Evolutionary conservation across 2,329 filamentous ascomycete genomes (phyloP).

Genomic region (Tolypocladium pustulatum): DNA sequence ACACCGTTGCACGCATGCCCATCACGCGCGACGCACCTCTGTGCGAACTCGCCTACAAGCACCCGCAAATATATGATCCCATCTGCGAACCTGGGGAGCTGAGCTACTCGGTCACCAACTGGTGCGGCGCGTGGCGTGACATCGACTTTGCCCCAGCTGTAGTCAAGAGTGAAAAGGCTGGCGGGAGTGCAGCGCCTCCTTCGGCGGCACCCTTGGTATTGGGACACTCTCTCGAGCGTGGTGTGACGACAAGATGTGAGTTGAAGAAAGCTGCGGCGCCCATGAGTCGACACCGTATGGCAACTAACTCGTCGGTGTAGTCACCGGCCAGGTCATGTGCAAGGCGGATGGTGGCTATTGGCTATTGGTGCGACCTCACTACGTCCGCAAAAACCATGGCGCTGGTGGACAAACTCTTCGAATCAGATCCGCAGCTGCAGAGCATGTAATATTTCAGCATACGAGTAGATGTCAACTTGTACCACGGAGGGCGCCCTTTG

Average conservation of each 20-base stretch:
- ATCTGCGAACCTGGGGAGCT: neutral
- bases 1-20: neutral
- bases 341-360: neutral
- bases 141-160: neutral
- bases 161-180: neutral
- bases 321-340: neutral
- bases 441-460: neutral
- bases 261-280: neutral
- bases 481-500: neutral
- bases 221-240: neutral
- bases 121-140: neutral
- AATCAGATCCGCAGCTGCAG: neutral
- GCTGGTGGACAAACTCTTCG: neutral
- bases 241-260: neutral
- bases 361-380: neutral
- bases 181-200: neutral
- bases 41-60: neutral
- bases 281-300: neutral
- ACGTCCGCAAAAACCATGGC: neutral
- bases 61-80: neutral
- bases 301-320: neutral
- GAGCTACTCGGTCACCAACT: neutral
- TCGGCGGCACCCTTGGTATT: neutral
- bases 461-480: neutral
- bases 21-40: neutral